Evolutionary conservation across 176 grass and related monocot genomes (phyloP).

Genomic region (Paspalum notatum): DNA sequence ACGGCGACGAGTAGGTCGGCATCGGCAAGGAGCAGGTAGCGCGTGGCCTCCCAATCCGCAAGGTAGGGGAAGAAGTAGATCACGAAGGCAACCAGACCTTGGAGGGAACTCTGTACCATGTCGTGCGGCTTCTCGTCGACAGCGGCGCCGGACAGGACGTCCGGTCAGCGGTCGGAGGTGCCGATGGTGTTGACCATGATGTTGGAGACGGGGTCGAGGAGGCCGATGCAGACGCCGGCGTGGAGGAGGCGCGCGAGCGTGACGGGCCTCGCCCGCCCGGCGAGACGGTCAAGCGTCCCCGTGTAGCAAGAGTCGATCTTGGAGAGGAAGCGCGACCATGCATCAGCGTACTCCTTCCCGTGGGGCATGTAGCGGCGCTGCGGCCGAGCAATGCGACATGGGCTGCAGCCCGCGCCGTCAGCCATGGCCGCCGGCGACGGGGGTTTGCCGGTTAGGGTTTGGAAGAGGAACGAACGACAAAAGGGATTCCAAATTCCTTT

Average conservation of each 20-base stretch:
- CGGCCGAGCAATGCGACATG: slow-evolving; percentile 10
- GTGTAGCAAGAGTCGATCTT: slow-evolving; percentile 20
- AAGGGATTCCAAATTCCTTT: background rate
- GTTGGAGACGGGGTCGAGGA: slow-evolving; percentile 41
- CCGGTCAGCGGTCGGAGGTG: background rate
- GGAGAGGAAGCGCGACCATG: slow-evolving; percentile 27
- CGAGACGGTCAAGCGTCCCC: slow-evolving; percentile 7
- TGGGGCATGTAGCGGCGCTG: background rate
- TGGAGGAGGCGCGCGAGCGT: slow-evolving; percentile 16
- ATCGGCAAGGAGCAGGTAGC: slow-evolving; percentile 33
- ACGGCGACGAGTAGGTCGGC: slow-evolving; percentile 34
- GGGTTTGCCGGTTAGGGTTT: slow-evolving; percentile 5
- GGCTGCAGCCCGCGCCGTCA: background rate
- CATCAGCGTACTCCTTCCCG: background rate
- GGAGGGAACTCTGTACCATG: background rate
- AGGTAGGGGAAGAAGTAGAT: slow-evolving; percentile 49
- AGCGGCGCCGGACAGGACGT: background rate
- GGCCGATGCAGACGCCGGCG: slow-evolving; percentile 36
- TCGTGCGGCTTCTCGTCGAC: background rate
- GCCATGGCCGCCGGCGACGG: slow-evolving; percentile 14
- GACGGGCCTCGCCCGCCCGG: background rate
- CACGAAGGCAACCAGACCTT: slow-evolving; percentile 25
- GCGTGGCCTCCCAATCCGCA: slow-evolving; percentile 20
- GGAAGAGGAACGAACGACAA: background rate
- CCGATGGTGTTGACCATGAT: slow-evolving; percentile 28